Evolutionary conservation across 2,329 filamentous ascomycete species (phyloP), one percentile per base, ranked within the genome.

Genomic region (Fusarium brachygibbosum): DNA sequence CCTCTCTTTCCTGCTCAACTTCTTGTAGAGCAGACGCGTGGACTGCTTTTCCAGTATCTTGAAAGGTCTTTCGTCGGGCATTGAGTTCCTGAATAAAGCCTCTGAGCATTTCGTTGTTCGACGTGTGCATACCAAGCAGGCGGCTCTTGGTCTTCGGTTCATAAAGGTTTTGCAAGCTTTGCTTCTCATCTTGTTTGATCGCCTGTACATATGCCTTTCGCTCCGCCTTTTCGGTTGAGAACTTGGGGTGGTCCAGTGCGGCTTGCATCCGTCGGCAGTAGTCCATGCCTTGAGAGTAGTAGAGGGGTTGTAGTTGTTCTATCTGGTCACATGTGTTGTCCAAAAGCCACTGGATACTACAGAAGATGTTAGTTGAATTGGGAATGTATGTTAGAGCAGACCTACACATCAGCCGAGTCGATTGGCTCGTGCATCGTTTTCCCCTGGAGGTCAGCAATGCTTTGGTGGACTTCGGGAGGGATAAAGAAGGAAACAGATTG

Each of bases 391-490:
- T 10, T 4, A 12, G 14, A 5, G 14, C 14, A 21, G 7, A 32
- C 71, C 14, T 90, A 68, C 65, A 75, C 73, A 41, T 75, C 68
- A 6, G 48, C 38, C 10, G 73, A 74, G 32, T 73, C 69, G 34
- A 75, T 61, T 1, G 21, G 8, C 78, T 62, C 62, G 42, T 69
- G 56, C 40, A 72, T 65, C 13, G 67, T 68, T 31, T 70, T 73
- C 6, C 46, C 41, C 21, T 63, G 63, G 0, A 85, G 66, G 58
- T 89, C 86, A 0, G 85, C 73, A 50, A 91, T 90, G 57, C 85
- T 88, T 49, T 89, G 86, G 41, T 90, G 83, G 0, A 90, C 88
- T 69, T 90, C 88, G 0, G 84, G 86, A 0, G 88, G 86, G 0
- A 86, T 82, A 37, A 88, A 83, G 58, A 89, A 85, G 9, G 78